phyloP scores from a whole-genome alignment of 306 rosid genomes.

The Glycine latifolia region DNA sequence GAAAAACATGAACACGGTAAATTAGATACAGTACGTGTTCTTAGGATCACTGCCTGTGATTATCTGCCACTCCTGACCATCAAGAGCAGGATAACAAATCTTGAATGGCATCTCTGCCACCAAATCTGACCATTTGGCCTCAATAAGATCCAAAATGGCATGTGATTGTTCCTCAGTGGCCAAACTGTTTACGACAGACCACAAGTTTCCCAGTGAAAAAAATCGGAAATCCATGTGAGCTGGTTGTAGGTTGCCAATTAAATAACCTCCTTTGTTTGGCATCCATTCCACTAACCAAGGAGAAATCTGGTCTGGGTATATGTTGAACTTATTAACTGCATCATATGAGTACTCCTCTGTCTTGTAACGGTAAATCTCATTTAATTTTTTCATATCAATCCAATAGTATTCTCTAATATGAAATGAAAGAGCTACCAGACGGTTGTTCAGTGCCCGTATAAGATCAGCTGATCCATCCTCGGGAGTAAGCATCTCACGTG shows the following conservation, averaged over 20 bases:
- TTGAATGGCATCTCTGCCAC: conserved; percentile 90
- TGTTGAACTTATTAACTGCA: conserved; percentile 92
- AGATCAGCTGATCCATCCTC: conserved; percentile 88
- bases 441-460: conserved; percentile 77
- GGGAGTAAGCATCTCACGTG: conserved; percentile 87
- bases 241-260: conserved; percentile 91
- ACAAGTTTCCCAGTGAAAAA: conserved; percentile 85
- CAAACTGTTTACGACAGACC: conserved; percentile 74
- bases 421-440: conserved; percentile 84
- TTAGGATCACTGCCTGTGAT: conserved; percentile 88
- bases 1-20: conserved; percentile 11
- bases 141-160: conserved; percentile 84
- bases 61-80: conserved; percentile 92
- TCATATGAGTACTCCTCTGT: conserved; percentile 90
- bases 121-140: conserved; percentile 85
- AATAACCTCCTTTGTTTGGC: conserved; percentile 81
- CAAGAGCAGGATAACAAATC: conserved; percentile 91
- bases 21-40: conserved; percentile 68
- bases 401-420: conserved; percentile 90
- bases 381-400: conserved; percentile 75
- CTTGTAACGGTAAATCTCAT: conserved; percentile 87
- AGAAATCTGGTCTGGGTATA: conserved; percentile 82
- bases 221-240: conserved; percentile 97
- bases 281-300: conserved; percentile 95
- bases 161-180: conserved; percentile 77